Evolutionary conservation across 148 eudicot species (phyloP), one percentile per base, ranked within the genome.

Genomic region (Rheum nobile): DNA sequence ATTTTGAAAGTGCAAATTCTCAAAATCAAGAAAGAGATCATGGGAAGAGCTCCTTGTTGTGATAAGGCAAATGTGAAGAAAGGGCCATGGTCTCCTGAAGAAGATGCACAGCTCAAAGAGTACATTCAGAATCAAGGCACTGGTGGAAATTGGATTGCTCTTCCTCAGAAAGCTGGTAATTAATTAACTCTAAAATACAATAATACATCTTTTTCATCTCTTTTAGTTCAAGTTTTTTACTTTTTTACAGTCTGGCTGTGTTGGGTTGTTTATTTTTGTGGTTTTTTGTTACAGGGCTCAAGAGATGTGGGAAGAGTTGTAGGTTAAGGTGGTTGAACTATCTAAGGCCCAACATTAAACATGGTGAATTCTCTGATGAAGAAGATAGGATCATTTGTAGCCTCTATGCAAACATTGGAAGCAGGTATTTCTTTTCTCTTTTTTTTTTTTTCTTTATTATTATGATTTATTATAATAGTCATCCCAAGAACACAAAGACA

Each of bases 11-110:
- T 54, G 29, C 61, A 29, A 11, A 29, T 35, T 0, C 28, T 54
- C 29, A 22, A 8, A 0, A 5, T 50, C 22, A 50, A 52, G 13
- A 43, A 61, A 75, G 70, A 72, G 35, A 73, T 48, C 75, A 90
- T 90, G 96, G 96, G 96, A 72, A 86, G 96, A 88, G 92, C 96
- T 63, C 96, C 96, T 8, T 90, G 96, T 67, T 90, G 96, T 82
- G 96, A 90, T 80, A 90, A 90, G 77, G 92, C 89, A 71, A 86
- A 83, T 85, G 96, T 90, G 80, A 90, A 90, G 91, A 90, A 79
- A 87, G 96, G 96, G 41, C 92, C 96, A 75, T 90, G 96, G 96
- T 88, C 96, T 43, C 91, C 91, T 75, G 96, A 90, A 81, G 95
- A 90, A 85, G 96, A 90, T 83, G 84, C 77, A 19, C 88, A 84